These are phyloP conservation scores for Boletus sp. DNA, from an alignment of 768 basidiomycete species.

Conservation along the genomic window DNA sequence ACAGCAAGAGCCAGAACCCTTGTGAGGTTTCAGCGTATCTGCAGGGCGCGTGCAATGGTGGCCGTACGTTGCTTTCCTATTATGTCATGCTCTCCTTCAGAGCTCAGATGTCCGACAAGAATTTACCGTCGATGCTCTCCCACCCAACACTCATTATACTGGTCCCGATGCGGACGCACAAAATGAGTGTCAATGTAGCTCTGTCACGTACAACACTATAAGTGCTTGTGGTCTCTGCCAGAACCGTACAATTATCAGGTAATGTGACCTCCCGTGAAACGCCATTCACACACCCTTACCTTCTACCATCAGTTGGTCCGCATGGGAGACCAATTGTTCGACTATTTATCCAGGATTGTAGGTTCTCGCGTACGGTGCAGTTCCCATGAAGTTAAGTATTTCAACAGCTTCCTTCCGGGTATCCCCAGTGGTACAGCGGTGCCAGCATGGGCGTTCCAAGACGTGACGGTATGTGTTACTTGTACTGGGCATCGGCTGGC, in stretches of 20 bases:
- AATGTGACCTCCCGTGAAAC: slow-evolving; percentile 1
- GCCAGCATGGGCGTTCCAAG: slow-evolving; percentile 62
- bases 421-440: slow-evolving; percentile 49
- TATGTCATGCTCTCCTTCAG: slow-evolving; percentile 5
- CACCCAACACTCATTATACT: slow-evolving; percentile 27
- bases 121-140: slow-evolving; percentile 38
- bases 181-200: slow-evolving; percentile 50
- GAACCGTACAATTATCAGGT: slow-evolving; percentile 38
- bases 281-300: not conserved
- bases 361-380: not conserved
- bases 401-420: slow-evolving; percentile 41
- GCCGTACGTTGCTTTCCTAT: slow-evolving; percentile 32
- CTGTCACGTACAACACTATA: slow-evolving; percentile 52
- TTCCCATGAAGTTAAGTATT: not conserved
- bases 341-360: slow-evolving; percentile 31
- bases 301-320: slow-evolving; percentile 42
- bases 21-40: slow-evolving; percentile 45
- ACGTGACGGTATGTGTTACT: slow-evolving; percentile 41
- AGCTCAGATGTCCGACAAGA: slow-evolving; percentile 28
- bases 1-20: slow-evolving; percentile 46
- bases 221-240: slow-evolving; percentile 61
- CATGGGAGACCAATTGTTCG: slow-evolving; percentile 49
- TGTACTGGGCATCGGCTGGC: not conserved
- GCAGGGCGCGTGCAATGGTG: slow-evolving; percentile 39
- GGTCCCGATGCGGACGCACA: slow-evolving; percentile 31